A percentile compares a stretch with the other conserved stretches of the same genome.
Conservation (phyloP, 2,329 filamentous ascomycete genomes). For the Cercospora sp. region DNA sequence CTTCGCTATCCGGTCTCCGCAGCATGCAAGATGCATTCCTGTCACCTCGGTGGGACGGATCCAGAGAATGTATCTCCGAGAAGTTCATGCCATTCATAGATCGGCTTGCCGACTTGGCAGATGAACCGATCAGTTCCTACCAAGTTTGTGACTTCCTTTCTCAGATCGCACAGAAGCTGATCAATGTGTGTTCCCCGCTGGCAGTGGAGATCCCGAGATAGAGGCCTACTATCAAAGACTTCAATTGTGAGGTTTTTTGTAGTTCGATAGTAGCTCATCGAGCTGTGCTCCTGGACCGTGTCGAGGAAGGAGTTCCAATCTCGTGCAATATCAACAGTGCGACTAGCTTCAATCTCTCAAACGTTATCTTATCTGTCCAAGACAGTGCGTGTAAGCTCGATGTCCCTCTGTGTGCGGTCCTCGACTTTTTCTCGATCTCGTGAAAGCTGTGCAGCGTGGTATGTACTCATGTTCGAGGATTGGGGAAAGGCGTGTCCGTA, state of each 20-base stretch:
- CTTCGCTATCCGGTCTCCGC: background rate
- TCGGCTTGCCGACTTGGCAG: background rate
- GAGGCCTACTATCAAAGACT: background rate
- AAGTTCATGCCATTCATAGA: background rate
- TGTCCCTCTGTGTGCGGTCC: background rate
- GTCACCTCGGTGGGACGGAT: background rate
- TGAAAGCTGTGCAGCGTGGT: background rate
- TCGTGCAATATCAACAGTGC: background rate
- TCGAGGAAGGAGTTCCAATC: background rate
- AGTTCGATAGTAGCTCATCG: background rate
- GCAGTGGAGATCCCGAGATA: background rate
- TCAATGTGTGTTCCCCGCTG: background rate
- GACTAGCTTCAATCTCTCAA: background rate
- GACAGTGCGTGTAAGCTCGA: background rate
- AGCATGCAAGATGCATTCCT: background rate
- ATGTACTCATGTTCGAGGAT: background rate
- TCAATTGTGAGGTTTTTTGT: background rate
- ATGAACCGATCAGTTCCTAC: background rate
- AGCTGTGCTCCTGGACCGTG: background rate
- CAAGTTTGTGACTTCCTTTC: background rate
- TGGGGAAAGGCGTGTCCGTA: background rate
- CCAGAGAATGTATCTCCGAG: background rate
- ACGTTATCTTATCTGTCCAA: background rate
- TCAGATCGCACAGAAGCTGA: too few relatives aligned
- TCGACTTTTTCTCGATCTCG: background rate